These are phyloP conservation scores for Exophiala viscosa DNA, from an alignment of 2,329 filamentous ascomycete species.

Conservation along the genomic window DNA sequence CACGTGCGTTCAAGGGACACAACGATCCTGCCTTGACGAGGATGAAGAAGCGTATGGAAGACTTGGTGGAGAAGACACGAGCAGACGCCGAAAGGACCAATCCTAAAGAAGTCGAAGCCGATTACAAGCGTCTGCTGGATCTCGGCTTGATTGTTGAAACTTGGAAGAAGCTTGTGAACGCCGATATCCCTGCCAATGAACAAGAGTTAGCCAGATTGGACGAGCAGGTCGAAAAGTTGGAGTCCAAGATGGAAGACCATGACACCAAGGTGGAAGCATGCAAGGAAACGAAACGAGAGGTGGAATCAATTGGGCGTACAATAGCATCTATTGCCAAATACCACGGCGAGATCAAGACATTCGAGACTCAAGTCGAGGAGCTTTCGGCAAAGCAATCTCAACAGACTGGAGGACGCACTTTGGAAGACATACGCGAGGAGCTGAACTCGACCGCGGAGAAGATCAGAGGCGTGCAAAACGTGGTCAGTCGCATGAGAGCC, in stretches of 20 bases:
- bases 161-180: conserved; percentile 62
- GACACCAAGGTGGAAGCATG: conserved; percentile 63
- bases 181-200: conserved; percentile 67
- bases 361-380: conserved; percentile 69
- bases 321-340: conserved; percentile 72
- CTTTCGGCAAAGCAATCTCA: conserved; percentile 73
- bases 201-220: conserved; percentile 61
- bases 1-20: conserved; percentile 59
- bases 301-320: conserved; percentile 72
- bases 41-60: conserved; percentile 63
- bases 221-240: conserved; percentile 57
- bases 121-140: conserved; percentile 60
- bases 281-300: conserved; percentile 64
- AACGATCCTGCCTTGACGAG: conserved; percentile 57
- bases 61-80: conserved; percentile 50
- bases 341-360: conserved; percentile 65
- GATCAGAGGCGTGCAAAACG: conserved; percentile 60
- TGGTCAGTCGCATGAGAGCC: conserved; percentile 60
- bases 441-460: conserved; percentile 65
- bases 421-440: conserved; percentile 80
- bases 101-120: conserved; percentile 59
- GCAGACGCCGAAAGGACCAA: conserved; percentile 51
- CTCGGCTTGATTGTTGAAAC: conserved; percentile 69
- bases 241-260: conserved; percentile 62
- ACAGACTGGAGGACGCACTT: conserved; percentile 60